Conservation (phyloP, 805 yeast genomes). For the Sungouiella thailandica region DNA sequence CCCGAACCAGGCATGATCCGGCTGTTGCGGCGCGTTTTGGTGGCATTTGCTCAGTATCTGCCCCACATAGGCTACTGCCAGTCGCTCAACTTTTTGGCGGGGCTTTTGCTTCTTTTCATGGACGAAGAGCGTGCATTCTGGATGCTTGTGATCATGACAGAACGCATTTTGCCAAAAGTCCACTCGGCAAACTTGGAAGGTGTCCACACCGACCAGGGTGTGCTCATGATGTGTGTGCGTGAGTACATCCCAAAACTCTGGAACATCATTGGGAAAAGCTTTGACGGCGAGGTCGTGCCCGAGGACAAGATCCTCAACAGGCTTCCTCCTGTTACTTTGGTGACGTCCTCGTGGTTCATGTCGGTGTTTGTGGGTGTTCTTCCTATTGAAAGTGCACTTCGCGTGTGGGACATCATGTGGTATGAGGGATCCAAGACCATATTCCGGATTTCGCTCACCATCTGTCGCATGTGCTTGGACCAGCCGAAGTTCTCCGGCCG, state of each 20-base stretch:
- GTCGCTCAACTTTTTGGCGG: slow-evolving; percentile 88
- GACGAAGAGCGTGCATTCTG: slow-evolving; percentile 90
- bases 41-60: slow-evolving; percentile 78
- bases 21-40: slow-evolving; percentile 72
- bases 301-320: slow-evolving; percentile 57
- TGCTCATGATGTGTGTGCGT: slow-evolving; percentile 76
- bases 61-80: slow-evolving; percentile 96
- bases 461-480: slow-evolving; percentile 60
- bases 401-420: slow-evolving; percentile 94
- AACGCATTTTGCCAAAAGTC: slow-evolving; percentile 80
- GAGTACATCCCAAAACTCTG: slow-evolving; percentile 83
- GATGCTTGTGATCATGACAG: slow-evolving; percentile 91
- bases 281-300: slow-evolving; percentile 36
- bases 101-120: slow-evolving; percentile 76
- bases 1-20: slow-evolving; percentile 61
- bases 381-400: slow-evolving; percentile 81
- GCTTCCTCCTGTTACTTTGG: slow-evolving; percentile 85
- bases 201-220: slow-evolving; percentile 93
- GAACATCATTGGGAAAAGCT: slow-evolving; percentile 42
- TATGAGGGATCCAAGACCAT: slow-evolving; percentile 86
- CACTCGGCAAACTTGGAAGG: slow-evolving; percentile 91
- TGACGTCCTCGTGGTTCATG: slow-evolving; percentile 98
- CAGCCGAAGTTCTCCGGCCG: slow-evolving; percentile 52
- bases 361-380: slow-evolving; percentile 87
- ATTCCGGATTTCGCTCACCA: slow-evolving; percentile 76